These are phyloP conservation scores for Thuidium tamariscinum DNA, from an alignment of 225 moss, liverwort and hornwort species.

Conservation along the genomic window DNA sequence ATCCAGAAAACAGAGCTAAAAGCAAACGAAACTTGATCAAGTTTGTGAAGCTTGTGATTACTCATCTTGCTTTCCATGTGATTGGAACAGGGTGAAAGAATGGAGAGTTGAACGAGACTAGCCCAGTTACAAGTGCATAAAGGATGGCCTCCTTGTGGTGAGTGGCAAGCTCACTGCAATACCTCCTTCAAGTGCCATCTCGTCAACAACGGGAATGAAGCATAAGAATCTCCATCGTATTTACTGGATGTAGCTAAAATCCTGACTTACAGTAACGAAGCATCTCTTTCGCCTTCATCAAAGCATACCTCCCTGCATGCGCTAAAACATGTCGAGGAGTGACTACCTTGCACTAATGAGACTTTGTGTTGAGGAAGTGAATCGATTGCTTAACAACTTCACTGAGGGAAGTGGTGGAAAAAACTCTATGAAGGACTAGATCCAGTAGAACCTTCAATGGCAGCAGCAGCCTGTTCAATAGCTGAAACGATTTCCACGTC, in stretches of 20 bases:
- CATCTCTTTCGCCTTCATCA: background rate
- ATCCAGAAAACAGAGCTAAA: background rate
- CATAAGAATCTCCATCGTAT: slow-evolving; percentile 5
- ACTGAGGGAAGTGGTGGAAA: background rate
- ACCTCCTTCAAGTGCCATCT: slow-evolving; percentile 2
- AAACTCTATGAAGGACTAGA: slow-evolving; percentile 3
- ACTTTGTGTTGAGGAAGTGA: background rate
- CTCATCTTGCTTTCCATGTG: background rate
- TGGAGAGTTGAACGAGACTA: background rate
- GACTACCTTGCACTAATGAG: background rate
- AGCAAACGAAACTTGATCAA: background rate
- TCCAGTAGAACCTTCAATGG: slow-evolving; percentile 12
- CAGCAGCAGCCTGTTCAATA: slow-evolving; percentile 7
- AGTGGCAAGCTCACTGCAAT: background rate
- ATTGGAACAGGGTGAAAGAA: background rate
- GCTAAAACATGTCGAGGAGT: background rate
- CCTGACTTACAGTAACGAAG: background rate
- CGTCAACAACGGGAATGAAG: background rate
- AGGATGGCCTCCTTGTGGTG: background rate
- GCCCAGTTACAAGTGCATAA: background rate
- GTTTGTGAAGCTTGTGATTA: background rate
- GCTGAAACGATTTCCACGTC: slow-evolving; percentile 5
- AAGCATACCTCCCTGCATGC: background rate
- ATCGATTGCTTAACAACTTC: background rate
- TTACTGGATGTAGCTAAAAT: background rate